A percentile compares a stretch with the other conserved stretches of the same genome.
Evolutionary conservation across 2,329 filamentous ascomycete genomes (phyloP).

Genomic region (Claviceps digitariae): DNA sequence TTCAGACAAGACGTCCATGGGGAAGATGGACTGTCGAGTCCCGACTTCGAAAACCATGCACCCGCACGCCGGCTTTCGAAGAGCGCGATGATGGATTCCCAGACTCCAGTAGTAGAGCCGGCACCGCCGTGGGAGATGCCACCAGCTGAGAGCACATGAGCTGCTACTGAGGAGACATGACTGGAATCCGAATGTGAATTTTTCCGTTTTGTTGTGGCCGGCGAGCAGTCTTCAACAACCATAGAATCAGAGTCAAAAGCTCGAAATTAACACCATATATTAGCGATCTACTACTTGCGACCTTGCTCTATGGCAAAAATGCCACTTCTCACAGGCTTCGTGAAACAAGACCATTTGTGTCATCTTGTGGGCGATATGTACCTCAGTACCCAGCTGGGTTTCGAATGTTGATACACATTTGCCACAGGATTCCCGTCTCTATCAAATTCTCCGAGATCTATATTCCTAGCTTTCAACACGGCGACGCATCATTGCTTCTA

Average conservation of each 20-base stretch:
- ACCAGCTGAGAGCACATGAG: neutral
- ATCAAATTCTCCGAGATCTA: neutral
- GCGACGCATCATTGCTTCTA: neutral
- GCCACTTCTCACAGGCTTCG: neutral
- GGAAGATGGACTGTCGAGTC: conserved; percentile 24
- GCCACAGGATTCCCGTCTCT: neutral
- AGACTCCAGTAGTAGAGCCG: conserved; percentile 35
- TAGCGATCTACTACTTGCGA: neutral
- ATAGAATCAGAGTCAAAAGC: neutral
- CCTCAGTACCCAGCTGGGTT: neutral
- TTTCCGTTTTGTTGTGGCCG: neutral
- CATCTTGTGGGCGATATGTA: neutral
- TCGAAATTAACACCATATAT: neutral
- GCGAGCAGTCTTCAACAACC: neutral
- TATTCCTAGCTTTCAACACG: neutral
- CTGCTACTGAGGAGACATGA: neutral
- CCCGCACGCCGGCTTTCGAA: conserved; percentile 29
- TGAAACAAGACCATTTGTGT: neutral
- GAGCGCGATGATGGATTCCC: too few relatives aligned
- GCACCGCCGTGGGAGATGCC: conserved; percentile 23
- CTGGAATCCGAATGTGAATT: neutral
- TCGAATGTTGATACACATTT: neutral
- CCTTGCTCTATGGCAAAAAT: neutral
- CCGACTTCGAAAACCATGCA: conserved; percentile 31
- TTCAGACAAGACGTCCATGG: conserved; percentile 21